Conservation (phyloP, 495 filamentous ascomycete genomes). For the Cercophora sp. region DNA sequence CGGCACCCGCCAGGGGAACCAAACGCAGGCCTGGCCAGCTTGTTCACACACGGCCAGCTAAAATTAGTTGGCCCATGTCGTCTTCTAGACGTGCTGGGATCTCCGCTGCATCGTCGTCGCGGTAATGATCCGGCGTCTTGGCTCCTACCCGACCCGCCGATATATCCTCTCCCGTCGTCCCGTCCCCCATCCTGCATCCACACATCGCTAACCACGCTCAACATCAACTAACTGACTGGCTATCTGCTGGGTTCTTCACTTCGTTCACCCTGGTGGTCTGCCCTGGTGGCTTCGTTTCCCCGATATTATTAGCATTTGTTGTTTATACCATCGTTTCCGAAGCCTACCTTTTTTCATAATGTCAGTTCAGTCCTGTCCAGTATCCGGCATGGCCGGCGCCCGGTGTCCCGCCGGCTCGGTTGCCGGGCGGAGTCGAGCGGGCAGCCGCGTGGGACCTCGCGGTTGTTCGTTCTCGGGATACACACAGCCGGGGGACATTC, state of each 20-base stretch:
- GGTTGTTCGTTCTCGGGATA: slow-evolving; percentile 35
- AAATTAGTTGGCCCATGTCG: background rate
- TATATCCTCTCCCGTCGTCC: background rate
- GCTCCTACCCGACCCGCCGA: background rate
- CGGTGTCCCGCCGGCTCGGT: slow-evolving; percentile 25
- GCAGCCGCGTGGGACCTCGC: slow-evolving; percentile 30
- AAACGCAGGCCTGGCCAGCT: too few relatives aligned
- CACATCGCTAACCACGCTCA: background rate
- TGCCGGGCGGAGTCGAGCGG: slow-evolving; percentile 18
- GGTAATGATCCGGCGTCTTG: background rate
- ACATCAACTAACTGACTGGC: background rate
- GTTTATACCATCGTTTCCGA: background rate
- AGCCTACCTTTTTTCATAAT: slow-evolving; percentile 7
- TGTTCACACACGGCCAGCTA: too few relatives aligned
- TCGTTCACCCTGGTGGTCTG: slow-evolving; percentile 9
- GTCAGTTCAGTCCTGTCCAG: slow-evolving; percentile 21
- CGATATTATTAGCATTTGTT: background rate
- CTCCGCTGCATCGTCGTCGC: background rate
- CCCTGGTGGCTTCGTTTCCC: background rate
- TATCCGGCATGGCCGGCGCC: slow-evolving; percentile 24
- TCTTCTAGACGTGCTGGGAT: background rate
- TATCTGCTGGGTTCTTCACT: background rate
- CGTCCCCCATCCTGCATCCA: background rate
- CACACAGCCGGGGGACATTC: slow-evolving; percentile 32
- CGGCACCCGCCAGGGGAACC: too few relatives aligned